phyloP scores from a whole-genome alignment of 2,329 filamentous ascomycete species.

The Alternaria panax region DNA sequence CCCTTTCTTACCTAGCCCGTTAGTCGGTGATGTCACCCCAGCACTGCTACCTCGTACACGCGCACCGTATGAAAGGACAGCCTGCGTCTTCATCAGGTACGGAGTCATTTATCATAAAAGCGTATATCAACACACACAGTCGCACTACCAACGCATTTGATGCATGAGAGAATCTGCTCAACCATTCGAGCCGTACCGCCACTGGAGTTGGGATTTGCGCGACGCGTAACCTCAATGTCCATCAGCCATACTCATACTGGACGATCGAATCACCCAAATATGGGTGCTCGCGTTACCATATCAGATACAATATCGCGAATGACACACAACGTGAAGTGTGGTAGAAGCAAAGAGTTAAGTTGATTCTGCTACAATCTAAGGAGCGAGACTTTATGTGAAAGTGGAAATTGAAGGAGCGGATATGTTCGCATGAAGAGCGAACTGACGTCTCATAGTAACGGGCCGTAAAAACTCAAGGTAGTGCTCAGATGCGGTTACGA shows the following conservation, averaged over 20 bases:
- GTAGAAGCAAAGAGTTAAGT: not conserved
- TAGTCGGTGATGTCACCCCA: not conserved
- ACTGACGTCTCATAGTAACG: too few species aligned
- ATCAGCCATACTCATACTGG: not conserved
- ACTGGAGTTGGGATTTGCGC: not conserved
- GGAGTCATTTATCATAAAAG: too few species aligned
- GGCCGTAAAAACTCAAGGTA: not conserved
- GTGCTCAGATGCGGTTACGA: conserved; percentile 24
- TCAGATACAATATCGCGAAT: not conserved
- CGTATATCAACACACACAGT: not conserved
- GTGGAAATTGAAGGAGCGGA: not conserved
- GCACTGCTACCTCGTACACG: not conserved
- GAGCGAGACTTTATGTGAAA: not conserved
- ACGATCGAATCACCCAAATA: conserved; percentile 9
- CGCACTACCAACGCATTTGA: conserved; percentile 6
- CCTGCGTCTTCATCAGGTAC: not conserved
- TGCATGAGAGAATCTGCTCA: conserved; percentile 2
- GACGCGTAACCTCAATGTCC: not conserved
- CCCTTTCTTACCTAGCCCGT: not conserved
- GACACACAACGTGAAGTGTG: not conserved
- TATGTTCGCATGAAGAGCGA: not conserved
- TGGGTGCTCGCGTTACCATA: not conserved
- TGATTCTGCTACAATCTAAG: not conserved
- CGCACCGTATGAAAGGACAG: not conserved
- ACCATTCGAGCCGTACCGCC: conserved; percentile 10